These are phyloP conservation scores for Botrytis paeoniae DNA, from an alignment of 2,329 filamentous ascomycete genomes.

Conservation along the genomic window DNA sequence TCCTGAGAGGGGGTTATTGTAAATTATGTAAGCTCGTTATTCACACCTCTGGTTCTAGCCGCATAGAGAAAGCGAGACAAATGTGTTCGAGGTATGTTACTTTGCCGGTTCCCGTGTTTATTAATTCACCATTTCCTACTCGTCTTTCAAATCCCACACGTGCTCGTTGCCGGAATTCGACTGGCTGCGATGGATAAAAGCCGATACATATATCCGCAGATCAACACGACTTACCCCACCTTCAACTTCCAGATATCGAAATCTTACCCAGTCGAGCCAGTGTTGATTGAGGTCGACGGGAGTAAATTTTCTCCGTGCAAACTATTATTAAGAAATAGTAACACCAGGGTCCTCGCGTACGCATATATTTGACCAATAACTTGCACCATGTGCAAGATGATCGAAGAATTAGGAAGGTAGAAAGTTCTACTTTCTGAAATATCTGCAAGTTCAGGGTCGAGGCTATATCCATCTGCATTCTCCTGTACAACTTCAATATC, in stretches of 20 bases:
- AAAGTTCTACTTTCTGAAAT: constrained; percentile 11
- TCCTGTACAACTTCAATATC: neutral
- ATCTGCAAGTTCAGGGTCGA: constrained; percentile 12
- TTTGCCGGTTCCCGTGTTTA: neutral
- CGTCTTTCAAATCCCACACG: neutral
- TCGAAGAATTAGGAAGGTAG: constrained; percentile 14
- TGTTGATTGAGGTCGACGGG: neutral
- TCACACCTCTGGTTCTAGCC: neutral
- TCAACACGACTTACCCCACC: constrained; percentile 3
- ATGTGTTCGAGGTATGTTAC: neutral
- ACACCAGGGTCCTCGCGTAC: neutral
- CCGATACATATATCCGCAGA: constrained; percentile 6
- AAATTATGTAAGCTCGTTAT: neutral
- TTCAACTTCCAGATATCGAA: neutral
- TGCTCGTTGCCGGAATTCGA: neutral
- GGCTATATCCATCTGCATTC: neutral
- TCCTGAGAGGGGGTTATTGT: neutral
- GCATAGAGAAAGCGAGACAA: neutral
- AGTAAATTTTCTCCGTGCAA: neutral
- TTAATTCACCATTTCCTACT: neutral
- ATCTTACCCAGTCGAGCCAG: neutral
- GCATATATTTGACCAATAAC: neutral
- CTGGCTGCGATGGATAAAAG: neutral
- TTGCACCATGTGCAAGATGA: constrained; percentile 10
- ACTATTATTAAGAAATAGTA: neutral